Evolutionary conservation across 2,329 filamentous ascomycete species (phyloP).

Genomic region (Geosmithia morbida): DNA sequence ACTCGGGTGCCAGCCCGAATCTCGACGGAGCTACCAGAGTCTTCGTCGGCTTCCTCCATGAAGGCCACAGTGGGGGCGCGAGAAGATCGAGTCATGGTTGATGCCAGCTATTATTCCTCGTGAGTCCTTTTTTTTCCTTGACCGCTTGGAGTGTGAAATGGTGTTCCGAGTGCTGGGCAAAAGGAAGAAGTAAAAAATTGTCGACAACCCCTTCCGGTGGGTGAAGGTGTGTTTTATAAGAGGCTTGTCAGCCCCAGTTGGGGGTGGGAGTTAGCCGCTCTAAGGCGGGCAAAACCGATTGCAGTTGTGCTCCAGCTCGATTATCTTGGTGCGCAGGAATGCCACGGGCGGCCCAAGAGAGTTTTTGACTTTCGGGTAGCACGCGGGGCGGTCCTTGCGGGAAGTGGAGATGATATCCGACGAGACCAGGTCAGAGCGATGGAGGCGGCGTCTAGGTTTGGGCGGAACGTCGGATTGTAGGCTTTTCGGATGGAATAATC

Average conservation of each 20-base stretch:
- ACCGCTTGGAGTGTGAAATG: neutral
- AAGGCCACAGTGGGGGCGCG: constrained; percentile 21
- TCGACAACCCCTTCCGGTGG: neutral
- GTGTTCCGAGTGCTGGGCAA: neutral
- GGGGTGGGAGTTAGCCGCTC: constrained; percentile 1
- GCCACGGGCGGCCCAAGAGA: neutral
- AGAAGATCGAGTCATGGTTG: constrained; percentile 26
- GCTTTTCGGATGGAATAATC: neutral
- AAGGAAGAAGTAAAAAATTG: neutral
- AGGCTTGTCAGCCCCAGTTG: constrained; percentile 2
- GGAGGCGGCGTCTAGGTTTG: neutral
- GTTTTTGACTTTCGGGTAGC: constrained; percentile 1
- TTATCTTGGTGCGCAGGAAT: neutral
- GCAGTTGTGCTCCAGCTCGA: neutral
- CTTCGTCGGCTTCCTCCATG: constrained; percentile 38
- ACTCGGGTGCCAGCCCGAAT: constrained; percentile 22
- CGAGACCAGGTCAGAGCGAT: neutral
- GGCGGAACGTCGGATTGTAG: neutral
- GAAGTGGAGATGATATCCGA: neutral
- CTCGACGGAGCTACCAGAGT: constrained; percentile 26
- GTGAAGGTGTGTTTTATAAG: neutral
- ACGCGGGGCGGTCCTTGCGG: constrained; percentile 2
- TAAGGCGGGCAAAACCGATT: neutral
- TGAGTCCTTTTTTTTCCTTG: neutral
- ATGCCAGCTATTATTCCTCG: neutral